phyloP scores from a whole-genome alignment of 2,329 filamentous ascomycete species.

The Leptodontidium sp. region DNA sequence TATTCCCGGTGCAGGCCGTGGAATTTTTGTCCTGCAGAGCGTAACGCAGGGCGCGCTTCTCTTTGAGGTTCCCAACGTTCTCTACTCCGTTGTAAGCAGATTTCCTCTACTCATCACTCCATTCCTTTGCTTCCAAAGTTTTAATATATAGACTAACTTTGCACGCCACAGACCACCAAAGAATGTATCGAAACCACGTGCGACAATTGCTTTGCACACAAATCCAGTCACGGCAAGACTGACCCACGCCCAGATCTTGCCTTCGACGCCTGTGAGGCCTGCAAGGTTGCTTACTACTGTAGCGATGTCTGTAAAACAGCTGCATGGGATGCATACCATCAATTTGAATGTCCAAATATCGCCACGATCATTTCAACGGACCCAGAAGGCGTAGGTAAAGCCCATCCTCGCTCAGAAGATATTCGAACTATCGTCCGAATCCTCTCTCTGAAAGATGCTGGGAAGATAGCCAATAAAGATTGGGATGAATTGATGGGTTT shows the following conservation, averaged over 20 bases:
- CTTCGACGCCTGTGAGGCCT: neutral
- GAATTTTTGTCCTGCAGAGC: conserved; percentile 10
- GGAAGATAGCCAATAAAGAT: neutral
- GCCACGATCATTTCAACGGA: neutral
- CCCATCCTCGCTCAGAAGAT: neutral
- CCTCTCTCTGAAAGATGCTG: neutral
- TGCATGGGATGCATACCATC: neutral
- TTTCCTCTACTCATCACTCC: too few relatives aligned
- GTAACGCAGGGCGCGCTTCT: conserved; percentile 4
- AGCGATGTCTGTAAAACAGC: neutral
- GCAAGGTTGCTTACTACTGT: conserved; percentile 4
- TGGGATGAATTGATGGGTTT: conserved; percentile 2
- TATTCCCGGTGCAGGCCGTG: conserved; percentile 21
- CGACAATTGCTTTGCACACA: conserved; percentile 15
- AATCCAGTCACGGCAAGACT: neutral
- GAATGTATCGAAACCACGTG: conserved; percentile 5
- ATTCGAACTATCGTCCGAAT: conserved; percentile 7
- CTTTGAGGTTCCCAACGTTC: conserved; percentile 14
- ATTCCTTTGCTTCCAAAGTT: neutral
- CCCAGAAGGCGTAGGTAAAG: neutral
- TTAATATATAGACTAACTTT: neutral
- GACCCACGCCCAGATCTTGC: neutral
- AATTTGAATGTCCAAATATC: conserved; percentile 1
- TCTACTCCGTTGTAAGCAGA: conserved; percentile 22
- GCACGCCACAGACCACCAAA: neutral